Evolutionary conservation across 805 yeast genomes (phyloP), one percentile per base, ranked within the genome.

Genomic region (Debaryomyces maramus): DNA sequence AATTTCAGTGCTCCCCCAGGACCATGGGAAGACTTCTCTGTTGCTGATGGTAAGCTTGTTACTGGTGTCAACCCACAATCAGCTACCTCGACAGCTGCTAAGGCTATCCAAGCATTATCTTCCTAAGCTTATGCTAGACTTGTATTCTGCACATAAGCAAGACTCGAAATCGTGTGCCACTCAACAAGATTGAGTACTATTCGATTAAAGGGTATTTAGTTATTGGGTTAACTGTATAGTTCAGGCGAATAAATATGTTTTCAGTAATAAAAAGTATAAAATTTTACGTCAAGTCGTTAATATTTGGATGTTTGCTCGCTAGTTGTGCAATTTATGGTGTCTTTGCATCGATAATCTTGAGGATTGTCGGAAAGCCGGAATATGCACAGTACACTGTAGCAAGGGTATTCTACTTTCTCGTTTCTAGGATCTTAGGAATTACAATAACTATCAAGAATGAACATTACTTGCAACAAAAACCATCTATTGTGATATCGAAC

Each of bases 371-470:
- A 17, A 85, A 85, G 60, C 81, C 79, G 50, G 82, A 84, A 39
- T 72, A 89, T 35, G 81, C 95, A 1, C 99, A 93, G 65, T 89
- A 89, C 80, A 70, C 89, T 15, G 88, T 91, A 8, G 98, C 97
- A 2, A 73, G 95, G 47, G 85, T 83, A 32, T 90, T 86, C 58
- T 85, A 86, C 60, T 58, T 67, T 47, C 55, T 78, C 3, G 77
- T 85, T 61, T 77, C 87, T 23, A 60, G 67, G 3, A 34, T 82
- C 3, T 63, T 90, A 64, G 90, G 95, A 1, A 70, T 90, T 48
- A 81, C 73, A 47, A 80, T 91, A 44, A 77, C 75, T 39, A 67
- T 93, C 41, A 79, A 79, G 43, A 81, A 85, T 52, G 87, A 82
- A 34, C 79, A 84, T 40, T 65, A 74, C 41, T 57, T 88, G 40